Percentiles rank a stretch among this genome's conserved stretches.
phyloP scores from a whole-genome alignment of 1,139 yeast genomes.

The Yamadazyma kanchanaburiensis region DNA sequence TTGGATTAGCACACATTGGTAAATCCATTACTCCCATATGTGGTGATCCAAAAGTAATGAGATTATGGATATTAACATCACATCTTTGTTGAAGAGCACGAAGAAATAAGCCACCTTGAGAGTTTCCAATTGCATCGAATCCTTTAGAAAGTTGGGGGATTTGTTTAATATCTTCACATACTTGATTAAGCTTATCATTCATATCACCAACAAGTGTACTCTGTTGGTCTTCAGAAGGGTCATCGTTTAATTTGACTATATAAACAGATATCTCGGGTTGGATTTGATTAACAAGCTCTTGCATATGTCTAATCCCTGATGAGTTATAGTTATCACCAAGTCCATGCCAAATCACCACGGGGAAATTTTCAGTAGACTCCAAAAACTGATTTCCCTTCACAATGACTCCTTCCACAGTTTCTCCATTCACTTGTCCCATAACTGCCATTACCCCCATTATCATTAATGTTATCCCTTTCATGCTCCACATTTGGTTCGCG shows the following conservation, averaged over 20 bases:
- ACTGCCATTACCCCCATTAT: too few relatives aligned
- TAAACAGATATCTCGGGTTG: conserved; percentile 54
- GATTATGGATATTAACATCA: conserved; percentile 44
- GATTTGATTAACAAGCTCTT: conserved; percentile 36
- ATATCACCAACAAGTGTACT: conserved; percentile 61
- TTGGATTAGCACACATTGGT: conserved; percentile 51
- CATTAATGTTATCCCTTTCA: background rate
- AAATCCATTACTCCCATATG: conserved; percentile 75
- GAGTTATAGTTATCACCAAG: conserved; percentile 75
- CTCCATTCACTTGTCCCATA: conserved; percentile 1
- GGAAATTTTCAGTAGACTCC: too few relatives aligned
- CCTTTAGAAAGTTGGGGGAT: conserved; percentile 48
- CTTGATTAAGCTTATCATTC: conserved; percentile 33
- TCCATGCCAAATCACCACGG: conserved; percentile 83
- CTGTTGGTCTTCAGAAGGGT: conserved; percentile 50
- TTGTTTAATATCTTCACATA: conserved; percentile 37
- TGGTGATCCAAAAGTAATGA: conserved; percentile 79
- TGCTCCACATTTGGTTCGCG: background rate
- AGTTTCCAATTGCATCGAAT: conserved; percentile 74
- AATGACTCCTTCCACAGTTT: too few relatives aligned
- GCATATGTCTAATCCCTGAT: conserved; percentile 50
- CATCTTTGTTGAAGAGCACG: conserved; percentile 65
- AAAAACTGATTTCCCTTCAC: too few relatives aligned
- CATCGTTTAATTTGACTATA: conserved; percentile 49
- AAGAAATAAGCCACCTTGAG: conserved; percentile 78